Evolutionary conservation across 441 rosid genomes (phyloP).

Genomic region (Populus hybrid): DNA sequence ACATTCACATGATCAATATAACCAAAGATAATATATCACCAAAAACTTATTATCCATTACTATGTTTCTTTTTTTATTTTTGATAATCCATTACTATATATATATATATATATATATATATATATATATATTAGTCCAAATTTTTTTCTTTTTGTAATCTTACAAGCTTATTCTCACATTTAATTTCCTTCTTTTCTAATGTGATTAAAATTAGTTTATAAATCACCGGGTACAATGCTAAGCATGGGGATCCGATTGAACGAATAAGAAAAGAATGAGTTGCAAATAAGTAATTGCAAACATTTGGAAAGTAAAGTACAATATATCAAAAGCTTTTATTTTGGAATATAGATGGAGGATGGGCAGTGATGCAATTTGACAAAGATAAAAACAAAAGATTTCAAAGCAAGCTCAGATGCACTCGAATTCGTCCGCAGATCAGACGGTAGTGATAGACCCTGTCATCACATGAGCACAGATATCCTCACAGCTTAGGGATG

Average conservation of each 20-base stretch:
- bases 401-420: not conserved
- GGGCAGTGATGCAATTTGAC: not conserved
- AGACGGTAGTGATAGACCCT: not conserved
- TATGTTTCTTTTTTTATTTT: too few species aligned
- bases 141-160: too few species aligned
- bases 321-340: not conserved
- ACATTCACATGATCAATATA: too few species aligned
- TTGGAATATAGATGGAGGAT: not conserved
- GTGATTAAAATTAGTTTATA: not conserved
- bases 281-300: not conserved
- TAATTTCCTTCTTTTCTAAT: not conserved
- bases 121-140: too few species aligned
- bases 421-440: not conserved
- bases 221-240: not conserved
- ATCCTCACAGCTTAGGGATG: constrained; percentile 1
- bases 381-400: too few species aligned
- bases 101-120: too few species aligned
- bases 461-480: not conserved
- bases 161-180: not conserved
- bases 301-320: not conserved
- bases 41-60: too few species aligned
- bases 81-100: too few species aligned
- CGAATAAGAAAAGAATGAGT: not conserved
- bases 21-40: too few species aligned
- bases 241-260: not conserved